Conservation (phyloP, 2,329 filamentous ascomycete genomes). For the Ascochyta rabiei region DNA sequence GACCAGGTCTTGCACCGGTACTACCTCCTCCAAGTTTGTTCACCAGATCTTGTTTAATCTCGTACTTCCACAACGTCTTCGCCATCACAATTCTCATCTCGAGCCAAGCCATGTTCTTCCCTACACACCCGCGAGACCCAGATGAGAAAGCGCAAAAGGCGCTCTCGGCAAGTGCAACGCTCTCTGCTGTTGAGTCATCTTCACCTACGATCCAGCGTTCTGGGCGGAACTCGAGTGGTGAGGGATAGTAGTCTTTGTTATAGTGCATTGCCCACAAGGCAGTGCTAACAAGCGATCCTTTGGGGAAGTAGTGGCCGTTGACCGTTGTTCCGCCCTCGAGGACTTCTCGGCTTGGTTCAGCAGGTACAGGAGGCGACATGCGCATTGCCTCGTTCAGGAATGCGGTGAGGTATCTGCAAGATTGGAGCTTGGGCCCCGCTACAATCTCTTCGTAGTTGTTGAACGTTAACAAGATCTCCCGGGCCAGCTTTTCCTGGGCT, state of each 20-base stretch:
- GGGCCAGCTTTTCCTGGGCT: slow-evolving; percentile 10
- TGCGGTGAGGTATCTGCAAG: slow-evolving; percentile 24
- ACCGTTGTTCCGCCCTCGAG: slow-evolving; percentile 25
- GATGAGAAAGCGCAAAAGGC: slow-evolving; percentile 30
- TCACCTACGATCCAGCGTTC: slow-evolving; percentile 28
- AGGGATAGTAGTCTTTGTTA: slow-evolving; percentile 25
- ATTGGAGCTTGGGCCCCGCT: slow-evolving; percentile 11
- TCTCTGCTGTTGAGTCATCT: slow-evolving; percentile 14
- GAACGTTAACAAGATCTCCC: slow-evolving; percentile 19
- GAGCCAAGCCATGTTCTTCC: slow-evolving; percentile 37
- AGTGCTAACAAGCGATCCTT: slow-evolving; percentile 26
- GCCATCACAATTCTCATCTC: slow-evolving; percentile 34
- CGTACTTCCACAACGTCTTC: slow-evolving; percentile 42
- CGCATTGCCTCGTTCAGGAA: slow-evolving; percentile 25
- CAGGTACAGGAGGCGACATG: slow-evolving; percentile 18
- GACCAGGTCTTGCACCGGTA: slow-evolving; percentile 20
- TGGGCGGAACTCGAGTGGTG: slow-evolving; percentile 23
- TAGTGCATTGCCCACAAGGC: slow-evolving; percentile 25
- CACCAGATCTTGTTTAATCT: slow-evolving; percentile 21
- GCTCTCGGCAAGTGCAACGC: slow-evolving; percentile 20
- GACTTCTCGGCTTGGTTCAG: slow-evolving; percentile 24
- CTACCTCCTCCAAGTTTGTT: slow-evolving; percentile 33
- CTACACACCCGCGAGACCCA: slow-evolving; percentile 35
- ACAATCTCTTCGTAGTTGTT: slow-evolving; percentile 18
- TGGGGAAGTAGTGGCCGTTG: slow-evolving; percentile 21